Base-by-base conservation (phyloP, 2,329 filamentous ascomycete genomes). In the Alternaria arbusti region DNA sequence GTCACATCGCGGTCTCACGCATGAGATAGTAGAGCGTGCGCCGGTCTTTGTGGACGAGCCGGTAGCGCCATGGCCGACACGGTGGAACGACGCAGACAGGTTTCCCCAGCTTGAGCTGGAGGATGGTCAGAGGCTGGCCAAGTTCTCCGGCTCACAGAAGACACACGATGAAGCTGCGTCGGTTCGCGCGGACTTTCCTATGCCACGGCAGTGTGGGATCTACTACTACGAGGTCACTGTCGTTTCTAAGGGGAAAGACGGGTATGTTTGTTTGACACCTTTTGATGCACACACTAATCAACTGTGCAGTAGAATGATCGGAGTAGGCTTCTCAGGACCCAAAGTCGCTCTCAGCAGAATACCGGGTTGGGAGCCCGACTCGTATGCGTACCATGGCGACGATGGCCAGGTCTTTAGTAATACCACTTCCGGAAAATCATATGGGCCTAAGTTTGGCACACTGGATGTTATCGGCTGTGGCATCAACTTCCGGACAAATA, bases 191-290 rank as follows among this genome's bases (percentile, higher is more conserved):
- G 91, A 99, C 78, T 86, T 94, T 77, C 88, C 90, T 52, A 97
- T 98, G 89, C 94, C 96, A 5, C 86, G 89, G 36, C 91, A 97
- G 74, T 96, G 92, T 70, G 96, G 96, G 2, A 90, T 99, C 63
- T 99, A 97, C 80, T 99, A 99, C 79, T 99, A 89, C 75, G 96
- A 99, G 74, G 84, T 89, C 32, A 87, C 87, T 9, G 86, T 93
- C 51, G 78, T 90, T 54, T 87, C 88, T 8, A 88, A 89, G 73
- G 87, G 87, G 55, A 89, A 90, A 75, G 90, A 92, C 71, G 88
- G 88, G 88, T 89, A 83, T 68, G 86, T 65, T 28, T 73, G 69
- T 22, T 80, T 81, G 74, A 79, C 82, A 26, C 13, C 11, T 30
- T 23, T 17, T 11, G 32, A 59, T 51, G 23, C 40, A 54, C 40